Conservation (phyloP, 345 rosid genomes). For the Lagerstroemia speciosa region DNA sequence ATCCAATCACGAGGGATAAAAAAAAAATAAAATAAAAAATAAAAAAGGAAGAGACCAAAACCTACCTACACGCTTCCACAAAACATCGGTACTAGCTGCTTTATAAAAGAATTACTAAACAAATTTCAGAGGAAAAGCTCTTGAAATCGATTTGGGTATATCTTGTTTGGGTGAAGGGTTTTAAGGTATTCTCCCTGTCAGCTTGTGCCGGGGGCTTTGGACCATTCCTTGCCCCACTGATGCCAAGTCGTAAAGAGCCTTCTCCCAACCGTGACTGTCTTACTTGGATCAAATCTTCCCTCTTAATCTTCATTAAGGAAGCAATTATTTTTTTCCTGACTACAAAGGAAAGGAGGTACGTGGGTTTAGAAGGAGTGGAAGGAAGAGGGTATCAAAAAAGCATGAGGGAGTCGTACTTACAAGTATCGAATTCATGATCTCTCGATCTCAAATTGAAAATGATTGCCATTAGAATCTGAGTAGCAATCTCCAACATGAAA, state of each 20-base stretch:
- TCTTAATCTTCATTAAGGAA: background rate
- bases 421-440: too few relatives aligned
- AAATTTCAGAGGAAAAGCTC: background rate
- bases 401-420: too few relatives aligned
- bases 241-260: slow-evolving; percentile 5
- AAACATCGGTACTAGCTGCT: slow-evolving; percentile 23
- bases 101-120: slow-evolving; percentile 23
- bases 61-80: slow-evolving; percentile 45
- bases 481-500: too few relatives aligned
- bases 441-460: too few relatives aligned
- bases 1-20: too few relatives aligned
- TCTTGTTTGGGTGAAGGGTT: slow-evolving; percentile 1
- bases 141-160: background rate
- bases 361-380: too few relatives aligned
- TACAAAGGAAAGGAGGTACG: too few relatives aligned
- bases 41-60: slow-evolving; percentile 45
- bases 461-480: too few relatives aligned
- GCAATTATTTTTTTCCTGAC: too few relatives aligned
- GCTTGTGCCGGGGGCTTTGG: background rate
- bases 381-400: too few relatives aligned
- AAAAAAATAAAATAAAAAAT: background rate
- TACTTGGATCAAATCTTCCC: background rate
- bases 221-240: slow-evolving; percentile 31
- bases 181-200: background rate
- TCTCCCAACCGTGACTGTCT: background rate